These are phyloP conservation scores for Phyllosticta paracitricarpa DNA, from an alignment of 2,329 filamentous ascomycete species.

Conservation along the genomic window DNA sequence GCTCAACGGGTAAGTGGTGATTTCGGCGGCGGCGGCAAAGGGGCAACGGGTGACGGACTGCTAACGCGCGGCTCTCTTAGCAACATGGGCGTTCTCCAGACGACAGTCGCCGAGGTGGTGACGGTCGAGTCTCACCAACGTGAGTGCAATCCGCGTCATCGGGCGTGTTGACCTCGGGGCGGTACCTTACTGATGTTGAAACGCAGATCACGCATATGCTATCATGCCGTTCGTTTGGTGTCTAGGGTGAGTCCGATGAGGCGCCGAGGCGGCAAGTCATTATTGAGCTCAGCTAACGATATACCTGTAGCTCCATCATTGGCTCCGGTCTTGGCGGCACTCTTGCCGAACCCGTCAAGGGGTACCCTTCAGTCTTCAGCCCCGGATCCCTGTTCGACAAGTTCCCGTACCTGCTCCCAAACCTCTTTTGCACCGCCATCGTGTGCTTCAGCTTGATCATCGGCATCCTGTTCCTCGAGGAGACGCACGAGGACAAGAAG, in stretches of 20 bases:
- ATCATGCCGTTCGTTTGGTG: slow-evolving; percentile 99
- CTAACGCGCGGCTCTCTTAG: slow-evolving; percentile 31
- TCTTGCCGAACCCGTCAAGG: slow-evolving; percentile 75
- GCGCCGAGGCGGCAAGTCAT: slow-evolving; percentile 1
- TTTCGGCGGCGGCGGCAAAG: background rate
- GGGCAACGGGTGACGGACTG: background rate
- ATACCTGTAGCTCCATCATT: slow-evolving; percentile 62
- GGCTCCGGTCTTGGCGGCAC: slow-evolving; percentile 86
- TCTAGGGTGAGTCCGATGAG: slow-evolving; percentile 53
- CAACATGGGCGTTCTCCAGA: slow-evolving; percentile 92
- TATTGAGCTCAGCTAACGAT: slow-evolving; percentile 16
- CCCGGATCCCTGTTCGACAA: slow-evolving; percentile 68
- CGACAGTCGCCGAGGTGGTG: slow-evolving; percentile 87
- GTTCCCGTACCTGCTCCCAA: slow-evolving; percentile 86
- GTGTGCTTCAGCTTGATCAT: slow-evolving; percentile 66
- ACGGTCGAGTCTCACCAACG: slow-evolving; percentile 89
- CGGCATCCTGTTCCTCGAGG: slow-evolving; percentile 80
- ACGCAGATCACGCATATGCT: slow-evolving; percentile 74
- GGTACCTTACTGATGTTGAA: slow-evolving; percentile 17
- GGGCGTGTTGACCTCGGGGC: slow-evolving; percentile 6
- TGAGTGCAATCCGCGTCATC: slow-evolving; percentile 35
- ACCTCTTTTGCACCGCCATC: slow-evolving; percentile 77
- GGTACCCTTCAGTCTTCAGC: slow-evolving; percentile 65
- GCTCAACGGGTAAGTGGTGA: slow-evolving; percentile 66
- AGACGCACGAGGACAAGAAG: slow-evolving; percentile 82